Conservation (phyloP, 106 monocot species). For the Allium cepa region DNA sequence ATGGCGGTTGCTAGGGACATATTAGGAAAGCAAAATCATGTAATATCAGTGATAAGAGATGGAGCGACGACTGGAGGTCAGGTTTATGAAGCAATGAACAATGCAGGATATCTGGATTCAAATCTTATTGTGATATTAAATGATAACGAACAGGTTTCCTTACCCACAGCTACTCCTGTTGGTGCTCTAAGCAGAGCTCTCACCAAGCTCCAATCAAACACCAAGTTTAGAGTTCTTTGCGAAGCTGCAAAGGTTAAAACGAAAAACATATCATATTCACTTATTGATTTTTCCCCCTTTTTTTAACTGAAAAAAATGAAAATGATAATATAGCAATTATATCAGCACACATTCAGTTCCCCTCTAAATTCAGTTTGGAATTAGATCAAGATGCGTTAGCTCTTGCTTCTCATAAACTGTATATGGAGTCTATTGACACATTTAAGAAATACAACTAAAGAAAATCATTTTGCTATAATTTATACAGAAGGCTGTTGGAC, state of each 20-base stretch:
- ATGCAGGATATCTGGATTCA: background rate
- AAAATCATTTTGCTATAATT: too few species aligned
- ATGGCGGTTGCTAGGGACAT: conserved; percentile 82
- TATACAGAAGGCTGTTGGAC: too few species aligned
- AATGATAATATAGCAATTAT: too few species aligned
- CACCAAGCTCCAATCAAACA: conserved; percentile 79
- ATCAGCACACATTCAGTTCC: too few species aligned
- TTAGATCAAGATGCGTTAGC: too few species aligned
- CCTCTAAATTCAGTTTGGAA: too few species aligned
- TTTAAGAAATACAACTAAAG: too few species aligned
- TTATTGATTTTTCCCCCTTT: too few species aligned
- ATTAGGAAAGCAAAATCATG: conserved; percentile 41
- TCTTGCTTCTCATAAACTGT: too few species aligned
- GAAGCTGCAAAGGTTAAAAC: conserved; percentile 74
- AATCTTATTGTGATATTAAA: background rate
- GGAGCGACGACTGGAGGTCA: conserved; percentile 23
- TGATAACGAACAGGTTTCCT: background rate
- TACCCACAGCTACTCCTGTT: background rate
- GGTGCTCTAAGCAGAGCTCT: conserved; percentile 14
- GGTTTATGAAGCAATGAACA: background rate
- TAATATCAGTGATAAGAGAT: conserved; percentile 64
- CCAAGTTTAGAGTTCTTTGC: conserved; percentile 54
- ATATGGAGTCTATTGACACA: too few species aligned
- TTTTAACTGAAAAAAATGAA: too few species aligned
- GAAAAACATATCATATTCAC: too few species aligned